phyloP scores from a whole-genome alignment of 2,329 filamentous ascomycete species.

The Chaetomium strumarium region DNA sequence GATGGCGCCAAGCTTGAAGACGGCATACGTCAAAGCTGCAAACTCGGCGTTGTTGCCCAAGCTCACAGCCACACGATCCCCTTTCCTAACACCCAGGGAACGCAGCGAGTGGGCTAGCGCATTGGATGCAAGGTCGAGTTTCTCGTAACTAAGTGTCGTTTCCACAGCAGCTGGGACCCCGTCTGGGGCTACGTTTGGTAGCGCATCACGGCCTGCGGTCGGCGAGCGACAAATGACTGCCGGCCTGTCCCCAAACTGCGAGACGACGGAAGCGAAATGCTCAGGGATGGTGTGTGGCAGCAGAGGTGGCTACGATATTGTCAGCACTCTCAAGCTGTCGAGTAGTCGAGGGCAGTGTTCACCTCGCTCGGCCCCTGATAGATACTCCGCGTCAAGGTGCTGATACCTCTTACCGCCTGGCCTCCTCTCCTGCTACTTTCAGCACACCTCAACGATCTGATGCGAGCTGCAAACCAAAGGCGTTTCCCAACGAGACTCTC shows the following conservation, averaged over 20 bases:
- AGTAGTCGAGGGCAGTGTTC: background rate
- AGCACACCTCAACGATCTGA: background rate
- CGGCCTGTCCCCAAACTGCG: conserved; percentile 55
- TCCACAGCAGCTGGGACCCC: conserved; percentile 56
- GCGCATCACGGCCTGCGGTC: conserved; percentile 22
- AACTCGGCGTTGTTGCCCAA: conserved; percentile 83
- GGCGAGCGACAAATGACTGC: conserved; percentile 51
- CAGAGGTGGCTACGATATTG: conserved; percentile 52
- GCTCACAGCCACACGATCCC: conserved; percentile 78
- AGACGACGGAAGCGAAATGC: conserved; percentile 64
- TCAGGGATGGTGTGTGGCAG: conserved; percentile 63
- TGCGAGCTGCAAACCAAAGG: background rate
- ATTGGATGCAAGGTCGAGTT: conserved; percentile 71
- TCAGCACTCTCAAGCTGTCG: background rate
- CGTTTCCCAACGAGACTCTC: background rate
- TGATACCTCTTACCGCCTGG: conserved; percentile 5
- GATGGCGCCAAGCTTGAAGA: conserved; percentile 92
- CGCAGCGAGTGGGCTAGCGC: conserved; percentile 64
- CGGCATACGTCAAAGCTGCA: conserved; percentile 76
- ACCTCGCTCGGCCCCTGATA: conserved; percentile 22
- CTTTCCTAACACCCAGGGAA: conserved; percentile 68
- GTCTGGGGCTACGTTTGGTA: conserved; percentile 29
- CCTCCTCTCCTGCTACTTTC: background rate
- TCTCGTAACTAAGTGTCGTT: conserved; percentile 64
- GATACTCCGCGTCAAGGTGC: conserved; percentile 22